Percentiles rank a stretch among this genome's conserved stretches.
Evolutionary conservation across 306 rosid species (phyloP).

Genomic region (Begonia fuchsioides): DNA sequence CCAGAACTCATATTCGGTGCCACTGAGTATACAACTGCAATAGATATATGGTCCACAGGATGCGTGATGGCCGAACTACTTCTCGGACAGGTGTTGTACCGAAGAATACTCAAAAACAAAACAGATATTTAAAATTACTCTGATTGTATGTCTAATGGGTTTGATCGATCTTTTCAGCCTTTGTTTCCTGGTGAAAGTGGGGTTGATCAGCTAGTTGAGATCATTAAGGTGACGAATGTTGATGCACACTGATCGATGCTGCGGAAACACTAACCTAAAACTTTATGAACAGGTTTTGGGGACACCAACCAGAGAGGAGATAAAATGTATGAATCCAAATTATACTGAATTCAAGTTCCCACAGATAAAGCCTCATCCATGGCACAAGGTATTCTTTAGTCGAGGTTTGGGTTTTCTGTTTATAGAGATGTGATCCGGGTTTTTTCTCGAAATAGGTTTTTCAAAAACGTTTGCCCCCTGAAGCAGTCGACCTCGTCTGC

Average conservation of each 20-base stretch:
- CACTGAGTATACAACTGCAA: slow-evolving; percentile 92
- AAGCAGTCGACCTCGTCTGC: slow-evolving; percentile 97
- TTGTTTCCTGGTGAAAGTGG: slow-evolving; percentile 99
- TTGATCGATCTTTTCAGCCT: slow-evolving; percentile 45
- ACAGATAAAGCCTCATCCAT: slow-evolving; percentile 98
- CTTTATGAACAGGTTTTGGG: slow-evolving; percentile 64
- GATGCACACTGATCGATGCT: neutral
- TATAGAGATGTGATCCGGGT: too few relatives aligned
- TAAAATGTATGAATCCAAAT: slow-evolving; percentile 99
- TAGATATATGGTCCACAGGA: slow-evolving; percentile 98
- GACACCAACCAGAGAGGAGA: slow-evolving; percentile 98
- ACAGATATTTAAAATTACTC: neutral
- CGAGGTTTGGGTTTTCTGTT: too few relatives aligned
- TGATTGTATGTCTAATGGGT: neutral
- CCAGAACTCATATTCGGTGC: slow-evolving; percentile 99
- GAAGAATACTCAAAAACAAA: slow-evolving; percentile 8
- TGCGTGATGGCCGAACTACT: slow-evolving; percentile 98
- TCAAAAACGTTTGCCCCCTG: slow-evolving; percentile 95
- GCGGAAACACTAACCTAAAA: too few relatives aligned
- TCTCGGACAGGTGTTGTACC: slow-evolving; percentile 68
- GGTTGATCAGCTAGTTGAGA: slow-evolving; percentile 96
- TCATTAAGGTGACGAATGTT: slow-evolving; percentile 59
- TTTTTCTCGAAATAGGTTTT: slow-evolving; percentile 42
- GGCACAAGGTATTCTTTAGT: slow-evolving; percentile 58
- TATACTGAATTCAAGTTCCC: slow-evolving; percentile 96